Evolutionary conservation across 2,329 filamentous ascomycete species (phyloP), one percentile per base, ranked within the genome.

Genomic region (Neophaeococcomyces mojaviensis): DNA sequence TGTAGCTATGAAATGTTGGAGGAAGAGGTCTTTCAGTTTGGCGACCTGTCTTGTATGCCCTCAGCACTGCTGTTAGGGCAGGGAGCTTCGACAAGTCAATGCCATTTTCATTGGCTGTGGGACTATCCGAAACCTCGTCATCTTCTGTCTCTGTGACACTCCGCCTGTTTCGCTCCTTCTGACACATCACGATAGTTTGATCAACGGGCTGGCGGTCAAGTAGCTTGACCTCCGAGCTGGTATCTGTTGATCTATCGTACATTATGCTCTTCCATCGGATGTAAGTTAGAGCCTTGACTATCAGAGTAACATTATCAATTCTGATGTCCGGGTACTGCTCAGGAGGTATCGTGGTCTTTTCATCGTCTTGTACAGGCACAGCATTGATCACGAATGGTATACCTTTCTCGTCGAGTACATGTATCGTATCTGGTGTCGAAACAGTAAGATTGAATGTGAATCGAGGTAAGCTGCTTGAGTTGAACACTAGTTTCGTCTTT

Each of bases 1-100:
- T 51, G 39, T 52, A 55, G 12, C 47, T 45, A 35, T 43, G 50
- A 31, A 54, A 55, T 19, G 36, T 55, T 4, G 53, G 53, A 15
- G 37, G 47, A 2, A 55, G 48, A 8, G 49, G 51, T n/a, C 45
- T 36, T 39, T 55, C 53, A 26, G 48, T 40, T 4, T 46, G 45
- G 7, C 43, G 48, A 12, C 53, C 51, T 13, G 54, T 39, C 24
- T 47, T 52, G 1, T 51, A 51, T 40, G 46, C 48, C 31, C 46
- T 44, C 6, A 55, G 46, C 4, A 20, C 33, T 26, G 33, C 13
- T 9, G 41, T 20, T n/a, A 44, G 41, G 18, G 32, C 41, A 19
- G 41, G 41, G 4, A 44, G 20, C 32, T 36, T 44, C 3, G 41
- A 36, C 19, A 44, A 20, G n/a, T 44, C 41, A n/a, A 37, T 34